Base-by-base conservation (phyloP, 2,329 filamentous ascomycete species). In the Calonectria montana region DNA sequence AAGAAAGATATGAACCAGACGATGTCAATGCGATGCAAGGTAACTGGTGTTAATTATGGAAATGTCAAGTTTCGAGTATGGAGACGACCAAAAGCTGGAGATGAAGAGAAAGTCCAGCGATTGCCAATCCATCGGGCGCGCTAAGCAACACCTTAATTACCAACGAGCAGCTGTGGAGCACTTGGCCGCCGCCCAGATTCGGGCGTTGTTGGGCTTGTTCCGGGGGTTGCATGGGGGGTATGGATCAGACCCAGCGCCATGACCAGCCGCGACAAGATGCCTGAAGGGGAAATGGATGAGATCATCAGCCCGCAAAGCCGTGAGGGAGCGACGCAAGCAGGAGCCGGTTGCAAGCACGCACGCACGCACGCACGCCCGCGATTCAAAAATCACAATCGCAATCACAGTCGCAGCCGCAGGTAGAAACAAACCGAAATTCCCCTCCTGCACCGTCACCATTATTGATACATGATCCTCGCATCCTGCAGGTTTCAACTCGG, bases 111-210 rank as follows among this genome's bases (percentile, higher is more conserved):
- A 35, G 31, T 35, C 6, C 37, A 50, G 6, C 31, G 41, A 50
- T 67, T 67, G 65, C 55, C 65, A 67, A 62, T 35, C 31, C 43
- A 23, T 41, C 65, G 65, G n/a, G 65, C 53, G 55, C 65, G 65
- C 65, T 67, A 67, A 41, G 29, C 29, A 41, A 67, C 55, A 67
- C 65, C 65, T 67, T 67, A 67, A 67, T 67, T 62, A 62, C 48
- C 16, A 47, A 47, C 57, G 35, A 50, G 25, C 64, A 45, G 35
- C 15, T 63, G 61, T 55, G 65, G 50, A 59, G 65, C 41, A 29
- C 18, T 8, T 55, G 64, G 37, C 48, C 37, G 48, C 64, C 45
- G 63, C 63, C 45, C 53, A 59, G 27, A 41, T 53, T 55, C 37
- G 63, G 62, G 63, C 47, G 27, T 15, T 7, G 55, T 27, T 67